Conservation (phyloP, 2,329 filamentous ascomycete genomes). For the Colletotrichum graminicola region DNA sequence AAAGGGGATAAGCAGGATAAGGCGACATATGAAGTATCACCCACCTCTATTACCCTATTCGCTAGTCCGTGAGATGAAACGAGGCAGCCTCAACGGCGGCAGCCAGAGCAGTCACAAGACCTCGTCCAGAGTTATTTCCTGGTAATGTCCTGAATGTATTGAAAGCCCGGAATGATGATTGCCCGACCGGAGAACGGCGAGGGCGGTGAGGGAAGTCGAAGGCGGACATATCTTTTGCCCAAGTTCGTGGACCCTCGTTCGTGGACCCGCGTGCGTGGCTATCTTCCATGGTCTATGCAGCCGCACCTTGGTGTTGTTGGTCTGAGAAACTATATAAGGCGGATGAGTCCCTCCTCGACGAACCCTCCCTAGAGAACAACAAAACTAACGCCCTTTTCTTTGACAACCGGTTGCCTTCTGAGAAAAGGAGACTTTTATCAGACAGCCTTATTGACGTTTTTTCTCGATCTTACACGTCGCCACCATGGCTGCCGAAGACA, state of each 20-base stretch:
- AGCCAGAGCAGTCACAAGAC: conserved; percentile 30
- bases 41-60: conserved; percentile 28
- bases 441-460: neutral
- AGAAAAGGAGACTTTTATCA: neutral
- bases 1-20: conserved; percentile 32
- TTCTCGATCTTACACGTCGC: neutral
- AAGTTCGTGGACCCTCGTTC: neutral
- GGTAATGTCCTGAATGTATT: conserved; percentile 15
- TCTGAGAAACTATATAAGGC: conserved; percentile 9
- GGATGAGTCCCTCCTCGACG: too few relatives aligned
- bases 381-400: neutral
- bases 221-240: neutral
- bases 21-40: conserved; percentile 42
- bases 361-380: neutral
- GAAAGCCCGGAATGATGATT: conserved; percentile 1
- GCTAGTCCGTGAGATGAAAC: conserved; percentile 37
- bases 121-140: conserved; percentile 4
- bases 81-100: conserved; percentile 33
- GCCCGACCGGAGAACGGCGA: neutral
- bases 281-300: neutral
- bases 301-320: neutral
- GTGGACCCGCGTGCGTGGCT: neutral
- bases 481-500: conserved; percentile 33
- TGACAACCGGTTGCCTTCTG: neutral
- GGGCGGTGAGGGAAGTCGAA: conserved; percentile 26